Evolutionary conservation across 768 basidiomycete genomes (phyloP).

Genomic region (Tricholomella constricta): DNA sequence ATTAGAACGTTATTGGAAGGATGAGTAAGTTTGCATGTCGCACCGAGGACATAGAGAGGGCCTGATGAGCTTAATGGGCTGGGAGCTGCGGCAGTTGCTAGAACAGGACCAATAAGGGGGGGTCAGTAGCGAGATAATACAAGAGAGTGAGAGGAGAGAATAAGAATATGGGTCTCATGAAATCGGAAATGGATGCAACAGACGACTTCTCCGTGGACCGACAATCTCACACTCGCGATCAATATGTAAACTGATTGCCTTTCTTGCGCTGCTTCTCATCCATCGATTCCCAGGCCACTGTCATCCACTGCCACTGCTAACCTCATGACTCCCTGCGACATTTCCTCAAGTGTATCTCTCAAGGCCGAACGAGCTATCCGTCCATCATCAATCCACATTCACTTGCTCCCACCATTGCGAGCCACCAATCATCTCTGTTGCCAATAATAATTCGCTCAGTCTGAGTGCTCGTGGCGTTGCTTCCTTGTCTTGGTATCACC

Average conservation of each 20-base stretch:
- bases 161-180: slow-evolving; percentile 8
- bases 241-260: slow-evolving; percentile 15
- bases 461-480: neutral
- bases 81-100: no score
- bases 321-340: slow-evolving; percentile 8
- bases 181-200: slow-evolving; percentile 10
- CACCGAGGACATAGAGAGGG: slow-evolving; percentile 10
- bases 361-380: neutral
- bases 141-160: slow-evolving; percentile 1
- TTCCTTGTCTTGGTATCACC: neutral
- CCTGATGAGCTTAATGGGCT: no score
- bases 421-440: neutral
- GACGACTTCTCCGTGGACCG: slow-evolving; percentile 6
- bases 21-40: neutral
- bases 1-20: slow-evolving; percentile 6
- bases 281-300: neutral
- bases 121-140: neutral
- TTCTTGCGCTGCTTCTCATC: slow-evolving; percentile 1
- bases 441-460: neutral
- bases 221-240: slow-evolving; percentile 20
- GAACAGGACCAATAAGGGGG: neutral
- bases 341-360: neutral
- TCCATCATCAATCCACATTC: neutral
- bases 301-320: slow-evolving; percentile 1
- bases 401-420: neutral